Evolutionary conservation across 495 filamentous ascomycete genomes (phyloP).

Genomic region (Cercophora scortea): DNA sequence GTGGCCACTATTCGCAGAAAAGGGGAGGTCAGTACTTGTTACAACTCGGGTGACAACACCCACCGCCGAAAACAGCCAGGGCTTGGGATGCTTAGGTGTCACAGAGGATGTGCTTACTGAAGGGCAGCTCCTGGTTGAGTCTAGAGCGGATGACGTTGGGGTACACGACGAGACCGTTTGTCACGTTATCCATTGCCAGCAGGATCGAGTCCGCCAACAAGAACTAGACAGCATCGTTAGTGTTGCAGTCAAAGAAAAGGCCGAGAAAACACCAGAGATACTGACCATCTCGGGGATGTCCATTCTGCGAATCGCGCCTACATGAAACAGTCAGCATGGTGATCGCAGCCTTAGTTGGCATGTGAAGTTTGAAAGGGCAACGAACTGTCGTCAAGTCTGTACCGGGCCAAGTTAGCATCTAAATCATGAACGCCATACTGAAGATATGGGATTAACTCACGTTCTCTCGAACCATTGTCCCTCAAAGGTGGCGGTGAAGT

Average conservation of each 20-base stretch:
- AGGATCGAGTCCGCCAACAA: constrained; percentile 77
- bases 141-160: constrained; percentile 63
- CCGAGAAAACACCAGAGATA: no score
- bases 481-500: constrained; percentile 68
- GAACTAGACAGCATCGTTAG: constrained; percentile 30
- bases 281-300: constrained; percentile 59
- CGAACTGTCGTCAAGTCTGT: constrained; percentile 49
- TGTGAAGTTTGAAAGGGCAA: not conserved
- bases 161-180: constrained; percentile 78
- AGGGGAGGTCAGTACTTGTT: not conserved
- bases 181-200: constrained; percentile 75
- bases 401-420: not conserved
- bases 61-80: no score
- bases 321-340: not conserved
- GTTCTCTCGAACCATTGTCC: constrained; percentile 76
- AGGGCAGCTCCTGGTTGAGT: constrained; percentile 75
- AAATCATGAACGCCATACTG: constrained; percentile 1
- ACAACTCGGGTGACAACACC: no score
- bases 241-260: no score
- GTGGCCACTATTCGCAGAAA: constrained; percentile 49
- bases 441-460: constrained; percentile 33
- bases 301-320: constrained; percentile 26
- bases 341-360: no score
- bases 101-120: constrained; percentile 34
- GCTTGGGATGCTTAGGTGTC: no score